Percentiles rank a stretch among this genome's conserved stretches.
phyloP scores from a whole-genome alignment of 768 basidiomycete species.

The Candolleomyces eurysporus region DNA sequence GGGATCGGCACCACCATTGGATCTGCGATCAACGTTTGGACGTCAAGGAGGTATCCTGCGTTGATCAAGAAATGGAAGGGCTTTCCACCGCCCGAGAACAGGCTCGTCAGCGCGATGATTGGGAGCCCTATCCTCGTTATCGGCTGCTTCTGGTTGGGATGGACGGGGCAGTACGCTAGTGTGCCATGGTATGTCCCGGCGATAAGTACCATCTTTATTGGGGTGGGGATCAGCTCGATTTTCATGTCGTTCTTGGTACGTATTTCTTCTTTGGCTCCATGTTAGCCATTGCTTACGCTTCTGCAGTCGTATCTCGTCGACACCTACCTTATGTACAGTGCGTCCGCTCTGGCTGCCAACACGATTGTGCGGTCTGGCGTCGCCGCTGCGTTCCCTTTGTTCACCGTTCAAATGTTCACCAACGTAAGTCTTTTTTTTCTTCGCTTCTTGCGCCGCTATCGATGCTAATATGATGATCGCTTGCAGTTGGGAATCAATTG shows the following conservation, averaged over 20 bases:
- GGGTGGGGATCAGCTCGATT: conserved; percentile 47
- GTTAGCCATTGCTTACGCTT: background rate
- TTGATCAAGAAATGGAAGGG: conserved; percentile 48
- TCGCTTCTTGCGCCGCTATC: background rate
- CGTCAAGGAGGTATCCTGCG: conserved; percentile 36
- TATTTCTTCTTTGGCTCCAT: conserved; percentile 8
- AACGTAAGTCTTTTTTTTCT: conserved; percentile 30
- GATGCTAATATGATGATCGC: background rate
- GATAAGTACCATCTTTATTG: conserved; percentile 49
- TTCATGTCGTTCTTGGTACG: conserved; percentile 61
- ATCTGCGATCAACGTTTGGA: conserved; percentile 34
- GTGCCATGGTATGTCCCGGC: conserved; percentile 61
- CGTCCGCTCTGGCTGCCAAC: conserved; percentile 64
- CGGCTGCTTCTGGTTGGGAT: conserved; percentile 70
- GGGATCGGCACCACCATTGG: conserved; percentile 13
- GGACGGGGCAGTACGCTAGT: conserved; percentile 51
- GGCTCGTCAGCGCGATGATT: conserved; percentile 54
- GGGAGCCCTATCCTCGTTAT: conserved; percentile 52
- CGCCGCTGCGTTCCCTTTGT: conserved; percentile 63
- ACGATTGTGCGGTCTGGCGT: conserved; percentile 56
- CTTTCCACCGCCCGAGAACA: conserved; percentile 61
- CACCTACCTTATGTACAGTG: conserved; percentile 49
- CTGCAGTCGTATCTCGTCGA: conserved; percentile 57
- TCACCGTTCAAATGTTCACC: conserved; percentile 63
- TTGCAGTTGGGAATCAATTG: conserved; percentile 48